A percentile compares a stretch with the other conserved stretches of the same genome.
Evolutionary conservation across 225 moss, liverwort and hornwort genomes (phyloP).

Genomic region (Neckera pumila): DNA sequence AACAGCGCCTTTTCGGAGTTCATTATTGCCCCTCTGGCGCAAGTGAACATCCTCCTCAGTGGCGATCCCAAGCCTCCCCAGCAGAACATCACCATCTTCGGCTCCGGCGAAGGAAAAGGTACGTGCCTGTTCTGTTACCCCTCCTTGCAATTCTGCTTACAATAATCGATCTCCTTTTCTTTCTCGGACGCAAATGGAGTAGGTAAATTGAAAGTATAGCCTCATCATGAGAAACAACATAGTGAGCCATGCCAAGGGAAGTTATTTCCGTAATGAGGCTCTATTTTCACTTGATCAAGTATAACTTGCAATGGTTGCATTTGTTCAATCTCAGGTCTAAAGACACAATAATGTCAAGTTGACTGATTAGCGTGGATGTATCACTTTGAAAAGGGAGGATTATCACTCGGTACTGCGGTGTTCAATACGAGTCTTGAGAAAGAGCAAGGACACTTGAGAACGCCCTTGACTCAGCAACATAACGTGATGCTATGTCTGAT

Average conservation of each 20-base stretch:
- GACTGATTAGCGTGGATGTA: neutral
- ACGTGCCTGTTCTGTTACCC: neutral
- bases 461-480: neutral
- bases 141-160: neutral
- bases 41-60: neutral
- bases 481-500: neutral
- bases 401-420: neutral
- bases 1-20: neutral
- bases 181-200: neutral
- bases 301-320: no score
- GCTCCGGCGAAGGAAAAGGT: slow-evolving; percentile 1
- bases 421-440: no score
- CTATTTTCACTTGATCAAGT: neutral
- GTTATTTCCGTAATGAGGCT: neutral
- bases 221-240: neutral
- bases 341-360: neutral
- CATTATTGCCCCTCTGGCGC: neutral
- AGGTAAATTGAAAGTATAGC: neutral
- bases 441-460: no score
- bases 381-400: neutral
- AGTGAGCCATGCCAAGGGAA: neutral
- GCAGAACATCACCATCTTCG: slow-evolving; percentile 2
- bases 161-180: neutral
- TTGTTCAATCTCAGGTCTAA: neutral
- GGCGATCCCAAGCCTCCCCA: neutral